Base-by-base conservation (phyloP, 164 flowering plant genomes). In the Akebia trifoliata region DNA sequence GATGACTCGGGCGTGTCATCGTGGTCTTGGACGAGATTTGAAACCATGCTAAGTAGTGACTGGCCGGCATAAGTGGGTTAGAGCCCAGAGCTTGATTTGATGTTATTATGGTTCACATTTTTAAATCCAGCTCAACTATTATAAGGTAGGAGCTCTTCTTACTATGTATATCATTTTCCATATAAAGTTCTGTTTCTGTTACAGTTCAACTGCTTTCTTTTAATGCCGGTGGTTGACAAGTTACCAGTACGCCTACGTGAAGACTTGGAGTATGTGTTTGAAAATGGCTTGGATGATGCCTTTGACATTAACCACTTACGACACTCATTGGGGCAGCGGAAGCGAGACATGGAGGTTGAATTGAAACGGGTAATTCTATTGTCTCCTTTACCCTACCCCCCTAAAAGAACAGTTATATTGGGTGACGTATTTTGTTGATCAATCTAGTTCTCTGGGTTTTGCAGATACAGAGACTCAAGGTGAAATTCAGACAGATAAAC, bases 131-230 rank as follows among this genome's bases (percentile, higher is more conserved):
- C 21, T 40, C 6, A 43, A 43, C 47, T 43, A 14, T 18, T 36
- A 30, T 8, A 43, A 30, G 30, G 38, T 28, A 20, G 30, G 30
- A 15, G 12, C 20, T 47, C 22, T 18, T 15, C 6, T 50, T 21
- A 6, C n/a, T 24, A 8, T 11, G 14, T 9, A 6, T 2, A 0
- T 8, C 15, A 10, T 22, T 30, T 38, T 20, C 20, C 11, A 12
- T 32, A 3, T 1, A 4, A 14, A 12, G 9, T 54, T 35, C 28
- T 21, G n/a, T 21, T 59, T 54, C 30, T 59, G 6, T 24, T 43
- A 77, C 86, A 92, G 98, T 92, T 86, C 86, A 89, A 92, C 73
- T 92, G 98, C 69, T 92, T 92, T 72, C 91, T 92, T 66, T 78
- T 92, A 38, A 89, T 92, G 93, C 98, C 96, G 9, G 83, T 92